A percentile compares a stretch with the other conserved stretches of the same genome.
Evolutionary conservation across 2,329 filamentous ascomycete genomes (phyloP).

Genomic region (Penicillium sp.): DNA sequence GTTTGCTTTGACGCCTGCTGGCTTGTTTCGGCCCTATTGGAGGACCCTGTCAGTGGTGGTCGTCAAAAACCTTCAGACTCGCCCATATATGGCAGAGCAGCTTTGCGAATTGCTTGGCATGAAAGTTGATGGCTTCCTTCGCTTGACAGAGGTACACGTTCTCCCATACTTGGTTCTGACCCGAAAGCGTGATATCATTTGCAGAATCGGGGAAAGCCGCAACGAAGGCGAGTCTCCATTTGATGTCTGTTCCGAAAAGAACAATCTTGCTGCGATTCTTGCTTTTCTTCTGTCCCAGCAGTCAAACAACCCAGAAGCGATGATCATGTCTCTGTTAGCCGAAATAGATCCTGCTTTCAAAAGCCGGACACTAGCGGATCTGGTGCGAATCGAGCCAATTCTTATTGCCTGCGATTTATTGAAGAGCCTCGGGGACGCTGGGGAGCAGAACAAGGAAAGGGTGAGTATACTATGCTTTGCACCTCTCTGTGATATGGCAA

Average conservation of each 20-base stretch:
- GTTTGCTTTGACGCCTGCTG: conserved; percentile 58
- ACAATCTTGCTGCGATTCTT: conserved; percentile 56
- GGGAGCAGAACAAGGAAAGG: conserved; percentile 48
- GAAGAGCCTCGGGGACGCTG: conserved; percentile 69
- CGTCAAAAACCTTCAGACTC: conserved; percentile 72
- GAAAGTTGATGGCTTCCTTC: conserved; percentile 67
- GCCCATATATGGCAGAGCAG: conserved; percentile 75
- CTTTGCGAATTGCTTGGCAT: conserved; percentile 78
- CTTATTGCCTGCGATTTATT: conserved; percentile 74
- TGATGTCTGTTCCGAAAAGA: conserved; percentile 57
- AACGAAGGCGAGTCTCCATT: conserved; percentile 52
- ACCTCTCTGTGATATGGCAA: not conserved
- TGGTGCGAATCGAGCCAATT: conserved; percentile 71
- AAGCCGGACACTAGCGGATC: conserved; percentile 59
- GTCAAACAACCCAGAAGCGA: conserved; percentile 62
- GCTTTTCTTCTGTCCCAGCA: conserved; percentile 55
- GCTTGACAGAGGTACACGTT: conserved; percentile 72
- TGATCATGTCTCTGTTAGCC: conserved; percentile 64
- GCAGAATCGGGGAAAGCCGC: conserved; percentile 70
- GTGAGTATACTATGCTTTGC: conserved; percentile 47
- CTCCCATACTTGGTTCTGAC: conserved; percentile 81
- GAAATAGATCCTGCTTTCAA: conserved; percentile 68
- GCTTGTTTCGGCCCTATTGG: conserved; percentile 84
- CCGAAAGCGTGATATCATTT: conserved; percentile 71
- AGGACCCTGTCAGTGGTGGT: conserved; percentile 74